These are phyloP conservation scores for Ganoderma boninense DNA, from an alignment of 1,284 basidiomycete species.

Conservation along the genomic window DNA sequence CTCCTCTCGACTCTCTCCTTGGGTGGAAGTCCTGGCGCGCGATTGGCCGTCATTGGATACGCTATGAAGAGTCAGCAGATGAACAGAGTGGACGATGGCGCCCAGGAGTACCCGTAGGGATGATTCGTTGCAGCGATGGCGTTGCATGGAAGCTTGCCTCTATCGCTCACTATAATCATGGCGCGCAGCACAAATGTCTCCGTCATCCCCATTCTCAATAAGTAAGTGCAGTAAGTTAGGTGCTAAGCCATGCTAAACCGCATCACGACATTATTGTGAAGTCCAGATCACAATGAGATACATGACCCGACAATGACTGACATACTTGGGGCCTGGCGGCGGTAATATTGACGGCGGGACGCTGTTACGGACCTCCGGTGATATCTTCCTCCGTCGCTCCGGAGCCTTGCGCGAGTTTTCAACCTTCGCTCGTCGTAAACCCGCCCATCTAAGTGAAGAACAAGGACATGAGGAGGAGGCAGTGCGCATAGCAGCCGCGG, in stretches of 20 bases:
- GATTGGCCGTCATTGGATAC: neutral
- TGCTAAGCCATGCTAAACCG: neutral
- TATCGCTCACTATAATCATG: slow-evolving; percentile 21
- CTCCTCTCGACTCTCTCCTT: neutral
- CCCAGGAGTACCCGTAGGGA: neutral
- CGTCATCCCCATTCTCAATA: neutral
- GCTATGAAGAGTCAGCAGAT: neutral
- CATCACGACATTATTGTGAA: slow-evolving; percentile 1
- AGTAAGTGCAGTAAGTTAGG: neutral
- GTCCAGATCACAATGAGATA: slow-evolving; percentile 4
- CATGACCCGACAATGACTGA: neutral
- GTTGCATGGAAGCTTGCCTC: slow-evolving; percentile 26
- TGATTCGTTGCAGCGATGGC: slow-evolving; percentile 10
- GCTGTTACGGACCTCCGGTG: slow-evolving; percentile 5
- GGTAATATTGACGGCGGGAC: neutral
- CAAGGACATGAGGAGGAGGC: slow-evolving; percentile 3
- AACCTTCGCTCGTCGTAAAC: slow-evolving; percentile 1
- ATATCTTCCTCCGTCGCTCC: slow-evolving; percentile 51
- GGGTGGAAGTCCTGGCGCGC: neutral
- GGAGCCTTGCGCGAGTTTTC: slow-evolving; percentile 31
- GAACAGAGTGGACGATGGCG: neutral
- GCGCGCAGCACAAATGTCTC: slow-evolving; percentile 18
- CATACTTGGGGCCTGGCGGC: neutral
- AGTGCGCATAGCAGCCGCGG: neutral
- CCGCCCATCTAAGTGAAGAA: neutral